A percentile compares a stretch with the other conserved stretches of the same genome.
phyloP scores from a whole-genome alignment of 768 basidiomycete species.

The Paxillus ammoniavirescens region DNA sequence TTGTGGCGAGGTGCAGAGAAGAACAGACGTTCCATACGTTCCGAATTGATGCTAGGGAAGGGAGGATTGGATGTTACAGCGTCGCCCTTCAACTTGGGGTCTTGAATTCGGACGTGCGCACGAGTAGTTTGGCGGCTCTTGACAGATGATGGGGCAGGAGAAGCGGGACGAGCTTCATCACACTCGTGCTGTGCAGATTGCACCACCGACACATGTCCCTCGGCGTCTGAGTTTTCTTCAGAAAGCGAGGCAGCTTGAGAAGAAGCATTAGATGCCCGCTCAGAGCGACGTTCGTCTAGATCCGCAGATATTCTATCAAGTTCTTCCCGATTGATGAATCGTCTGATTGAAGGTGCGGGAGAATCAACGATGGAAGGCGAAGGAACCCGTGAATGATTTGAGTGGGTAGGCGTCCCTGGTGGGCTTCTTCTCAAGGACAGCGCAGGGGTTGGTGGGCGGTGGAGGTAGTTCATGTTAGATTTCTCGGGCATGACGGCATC shows the following conservation, averaged over 20 bases:
- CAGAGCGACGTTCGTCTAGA: conserved; percentile 62
- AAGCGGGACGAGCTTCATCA: neutral
- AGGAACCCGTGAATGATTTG: neutral
- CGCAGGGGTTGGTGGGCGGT: neutral
- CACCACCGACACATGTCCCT: neutral
- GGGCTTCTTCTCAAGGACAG: neutral
- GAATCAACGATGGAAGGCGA: conserved; percentile 4
- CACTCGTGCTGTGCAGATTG: neutral
- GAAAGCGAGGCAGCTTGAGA: neutral
- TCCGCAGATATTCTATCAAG: conserved; percentile 63
- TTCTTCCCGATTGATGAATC: conserved; percentile 57
- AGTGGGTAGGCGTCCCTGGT: neutral
- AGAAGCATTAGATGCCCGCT: conserved; percentile 35
- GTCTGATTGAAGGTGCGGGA: conserved; percentile 14
- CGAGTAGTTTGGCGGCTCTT: neutral
- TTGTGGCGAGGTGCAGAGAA: conserved; percentile 80
- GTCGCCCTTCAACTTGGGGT: conserved; percentile 10
- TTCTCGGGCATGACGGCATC: conserved; percentile 19
- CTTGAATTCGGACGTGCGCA: conserved; percentile 1
- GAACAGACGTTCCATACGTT: conserved; percentile 75
- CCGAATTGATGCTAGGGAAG: conserved; percentile 83
- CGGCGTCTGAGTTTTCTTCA: neutral
- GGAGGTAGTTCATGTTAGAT: neutral
- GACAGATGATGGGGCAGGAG: neutral
- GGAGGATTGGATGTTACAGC: conserved; percentile 41